phyloP scores from a whole-genome alignment of 208 protist genomes.

The Acanthamoeba sp. region DNA sequence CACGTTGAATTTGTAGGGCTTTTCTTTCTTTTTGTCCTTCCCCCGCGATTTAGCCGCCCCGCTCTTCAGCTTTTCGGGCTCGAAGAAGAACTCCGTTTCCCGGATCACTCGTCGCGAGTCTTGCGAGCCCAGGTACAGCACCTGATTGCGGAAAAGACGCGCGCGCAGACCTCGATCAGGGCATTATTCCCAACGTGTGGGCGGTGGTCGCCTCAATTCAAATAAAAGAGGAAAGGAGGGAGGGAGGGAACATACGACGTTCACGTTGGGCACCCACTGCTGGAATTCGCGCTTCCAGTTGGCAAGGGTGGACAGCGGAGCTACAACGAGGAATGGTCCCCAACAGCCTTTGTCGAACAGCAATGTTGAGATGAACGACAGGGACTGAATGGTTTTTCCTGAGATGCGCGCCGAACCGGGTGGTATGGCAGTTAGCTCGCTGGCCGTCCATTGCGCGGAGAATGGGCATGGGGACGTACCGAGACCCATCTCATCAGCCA shows the following conservation, averaged over 20 bases:
- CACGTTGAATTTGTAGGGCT: slow-evolving; percentile 91
- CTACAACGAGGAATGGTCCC: slow-evolving; percentile 91
- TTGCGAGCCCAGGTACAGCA: slow-evolving; percentile 84
- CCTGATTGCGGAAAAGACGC: not conserved
- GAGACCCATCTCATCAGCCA: slow-evolving; percentile 95
- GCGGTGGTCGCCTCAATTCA: no score
- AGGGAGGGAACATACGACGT: slow-evolving; percentile 82
- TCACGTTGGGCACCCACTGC: slow-evolving; percentile 89
- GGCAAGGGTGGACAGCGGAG: slow-evolving; percentile 89
- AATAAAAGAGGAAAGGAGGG: no score
- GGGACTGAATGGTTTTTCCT: slow-evolving; percentile 89
- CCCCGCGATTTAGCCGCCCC: not conserved
- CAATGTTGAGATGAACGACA: slow-evolving; percentile 86
- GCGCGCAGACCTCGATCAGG: no score
- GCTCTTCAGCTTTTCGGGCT: slow-evolving; percentile 30
- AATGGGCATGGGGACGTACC: slow-evolving; percentile 85
- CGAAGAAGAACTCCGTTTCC: slow-evolving; percentile 82
- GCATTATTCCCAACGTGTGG: no score
- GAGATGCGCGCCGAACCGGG: no score
- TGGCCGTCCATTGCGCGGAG: not conserved
- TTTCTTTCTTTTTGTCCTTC: not conserved
- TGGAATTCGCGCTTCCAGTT: slow-evolving; percentile 91
- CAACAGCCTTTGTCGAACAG: slow-evolving; percentile 81
- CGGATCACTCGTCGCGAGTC: slow-evolving; percentile 85
- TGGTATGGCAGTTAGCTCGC: no score